Evolutionary conservation across 805 yeast genomes (phyloP).

Genomic region (Candida patagonica): DNA sequence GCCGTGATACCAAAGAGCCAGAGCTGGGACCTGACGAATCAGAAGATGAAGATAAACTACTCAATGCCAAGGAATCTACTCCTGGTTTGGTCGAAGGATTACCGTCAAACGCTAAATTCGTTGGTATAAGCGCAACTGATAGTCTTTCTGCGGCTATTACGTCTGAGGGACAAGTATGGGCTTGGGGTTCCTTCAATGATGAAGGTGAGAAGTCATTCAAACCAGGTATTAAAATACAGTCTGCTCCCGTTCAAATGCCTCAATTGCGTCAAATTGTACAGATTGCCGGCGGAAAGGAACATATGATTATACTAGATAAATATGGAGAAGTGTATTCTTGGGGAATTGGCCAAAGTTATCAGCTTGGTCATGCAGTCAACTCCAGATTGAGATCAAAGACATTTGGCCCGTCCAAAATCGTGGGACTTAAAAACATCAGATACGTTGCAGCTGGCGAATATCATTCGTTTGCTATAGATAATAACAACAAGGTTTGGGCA

Average conservation of each 20-base stretch:
- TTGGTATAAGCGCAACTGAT: slow-evolving; percentile 86
- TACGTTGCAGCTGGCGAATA: slow-evolving; percentile 89
- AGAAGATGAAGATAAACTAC: slow-evolving; percentile 65
- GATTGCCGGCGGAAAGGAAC: slow-evolving; percentile 90
- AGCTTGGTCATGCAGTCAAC: slow-evolving; percentile 72
- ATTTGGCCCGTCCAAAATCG: slow-evolving; percentile 64
- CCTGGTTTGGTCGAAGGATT: slow-evolving; percentile 74
- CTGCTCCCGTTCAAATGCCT: slow-evolving; percentile 52
- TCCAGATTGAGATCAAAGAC: slow-evolving; percentile 24
- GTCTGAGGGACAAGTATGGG: slow-evolving; percentile 79
- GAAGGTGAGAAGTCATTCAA: slow-evolving; percentile 87
- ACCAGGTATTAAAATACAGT: slow-evolving; percentile 54
- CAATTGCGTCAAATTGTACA: slow-evolving; percentile 64
- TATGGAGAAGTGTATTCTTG: slow-evolving; percentile 88
- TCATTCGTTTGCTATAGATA: slow-evolving; percentile 86
- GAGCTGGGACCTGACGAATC: slow-evolving; percentile 58
- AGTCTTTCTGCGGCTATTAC: slow-evolving; percentile 75
- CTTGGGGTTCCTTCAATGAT: slow-evolving; percentile 90
- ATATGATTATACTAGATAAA: slow-evolving; percentile 69
- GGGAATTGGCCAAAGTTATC: slow-evolving; percentile 95
- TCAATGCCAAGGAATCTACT: slow-evolving; percentile 82
- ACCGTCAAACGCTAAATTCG: slow-evolving; percentile 42
- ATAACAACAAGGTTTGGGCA: slow-evolving; percentile 57
- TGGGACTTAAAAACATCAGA: slow-evolving; percentile 71
- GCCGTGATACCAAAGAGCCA: slow-evolving; percentile 60